A percentile compares a stretch with the other conserved stretches of the same genome.
Conservation (phyloP, 164 flowering plant species). For the Paratinospora sagittata region DNA sequence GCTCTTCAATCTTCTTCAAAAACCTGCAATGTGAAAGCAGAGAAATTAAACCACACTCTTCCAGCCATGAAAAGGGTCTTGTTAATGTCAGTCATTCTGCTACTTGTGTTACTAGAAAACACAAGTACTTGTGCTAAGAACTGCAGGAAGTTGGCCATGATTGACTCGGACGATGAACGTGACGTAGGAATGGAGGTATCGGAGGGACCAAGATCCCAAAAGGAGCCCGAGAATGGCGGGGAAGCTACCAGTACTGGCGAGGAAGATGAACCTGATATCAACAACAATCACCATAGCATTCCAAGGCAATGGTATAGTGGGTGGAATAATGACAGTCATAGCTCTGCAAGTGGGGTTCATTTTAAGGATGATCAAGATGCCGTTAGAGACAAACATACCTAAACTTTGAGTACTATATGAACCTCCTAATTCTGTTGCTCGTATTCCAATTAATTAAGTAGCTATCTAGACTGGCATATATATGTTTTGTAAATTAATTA, state of each 20-base stretch:
- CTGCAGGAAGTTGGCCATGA: not conserved
- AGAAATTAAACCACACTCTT: not conserved
- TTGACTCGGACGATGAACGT: not conserved
- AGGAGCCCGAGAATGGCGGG: constrained; percentile 8
- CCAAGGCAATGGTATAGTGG: constrained; percentile 13
- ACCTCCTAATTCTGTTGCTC: too few species aligned
- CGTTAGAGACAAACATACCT: not conserved
- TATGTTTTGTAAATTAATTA: too few species aligned
- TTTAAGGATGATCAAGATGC: not conserved
- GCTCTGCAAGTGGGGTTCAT: not conserved
- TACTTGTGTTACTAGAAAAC: constrained; percentile 1
- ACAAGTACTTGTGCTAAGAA: not conserved
- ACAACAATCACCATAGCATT: constrained; percentile 16
- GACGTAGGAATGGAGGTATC: not conserved
- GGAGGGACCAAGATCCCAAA: not conserved
- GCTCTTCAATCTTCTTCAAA: not conserved
- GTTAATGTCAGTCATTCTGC: not conserved
- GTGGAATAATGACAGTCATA: not conserved
- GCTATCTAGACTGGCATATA: too few species aligned
- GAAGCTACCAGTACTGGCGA: not conserved
- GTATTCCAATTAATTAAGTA: too few species aligned
- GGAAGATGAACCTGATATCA: not conserved
- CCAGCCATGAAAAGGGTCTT: not conserved
- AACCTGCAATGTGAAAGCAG: not conserved
- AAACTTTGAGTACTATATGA: too few species aligned